Conservation (phyloP, 208 protist genomes). For the Trypanosoma caninum region DNA sequence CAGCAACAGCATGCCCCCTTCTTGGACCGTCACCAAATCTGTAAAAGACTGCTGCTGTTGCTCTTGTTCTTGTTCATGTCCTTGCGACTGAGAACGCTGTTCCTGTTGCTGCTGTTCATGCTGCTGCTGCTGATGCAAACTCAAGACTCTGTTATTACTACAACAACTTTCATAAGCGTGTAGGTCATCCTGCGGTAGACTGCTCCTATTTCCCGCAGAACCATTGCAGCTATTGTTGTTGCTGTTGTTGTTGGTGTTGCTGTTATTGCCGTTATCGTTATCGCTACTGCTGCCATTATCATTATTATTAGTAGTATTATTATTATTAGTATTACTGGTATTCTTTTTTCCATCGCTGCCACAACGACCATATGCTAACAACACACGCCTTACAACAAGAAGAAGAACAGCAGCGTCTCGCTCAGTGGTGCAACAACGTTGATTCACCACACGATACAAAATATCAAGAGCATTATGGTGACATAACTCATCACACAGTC, state of each 20-base stretch:
- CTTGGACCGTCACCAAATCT: background rate
- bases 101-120: background rate
- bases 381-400: conserved; percentile 51
- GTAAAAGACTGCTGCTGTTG: background rate
- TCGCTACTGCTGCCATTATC: background rate
- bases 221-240: background rate
- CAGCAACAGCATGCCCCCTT: background rate
- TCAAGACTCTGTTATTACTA: background rate
- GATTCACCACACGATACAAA: conserved; percentile 44
- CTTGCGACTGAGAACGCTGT: background rate
- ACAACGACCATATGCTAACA: conserved; percentile 31
- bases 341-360: background rate
- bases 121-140: background rate
- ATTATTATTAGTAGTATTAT: conserved; percentile 21
- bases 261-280: conserved; percentile 1
- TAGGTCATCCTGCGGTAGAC: background rate
- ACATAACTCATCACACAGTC: conserved; percentile 49
- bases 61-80: background rate
- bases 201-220: too few relatives aligned
- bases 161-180: background rate
- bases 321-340: background rate
- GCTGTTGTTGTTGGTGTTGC: background rate
- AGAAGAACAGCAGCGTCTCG: conserved; percentile 60
- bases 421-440: conserved; percentile 41
- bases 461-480: conserved; percentile 40